These are phyloP conservation scores for Neofusicoccum kwambonambiense DNA, from an alignment of 2,329 filamentous ascomycete genomes.

Conservation along the genomic window DNA sequence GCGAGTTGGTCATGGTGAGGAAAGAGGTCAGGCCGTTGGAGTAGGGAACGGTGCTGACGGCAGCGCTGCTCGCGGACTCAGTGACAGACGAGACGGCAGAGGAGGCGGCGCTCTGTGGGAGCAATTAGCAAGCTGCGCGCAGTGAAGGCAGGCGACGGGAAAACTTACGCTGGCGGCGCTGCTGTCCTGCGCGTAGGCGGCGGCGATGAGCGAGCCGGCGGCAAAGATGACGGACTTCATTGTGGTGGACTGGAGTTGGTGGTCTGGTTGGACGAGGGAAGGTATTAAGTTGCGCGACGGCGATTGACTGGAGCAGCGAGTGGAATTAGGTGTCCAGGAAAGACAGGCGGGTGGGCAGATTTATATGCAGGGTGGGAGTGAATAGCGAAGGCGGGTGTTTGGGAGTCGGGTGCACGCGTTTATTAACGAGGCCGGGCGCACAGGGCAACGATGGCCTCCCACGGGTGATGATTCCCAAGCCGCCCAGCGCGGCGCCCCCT, in stretches of 20 bases:
- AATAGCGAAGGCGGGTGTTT: constrained; percentile 14
- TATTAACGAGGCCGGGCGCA: constrained; percentile 9
- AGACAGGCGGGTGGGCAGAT: background rate
- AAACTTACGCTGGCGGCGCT: constrained; percentile 1
- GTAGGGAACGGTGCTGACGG: constrained; percentile 14
- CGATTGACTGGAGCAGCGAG: background rate
- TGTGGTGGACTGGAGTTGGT: background rate
- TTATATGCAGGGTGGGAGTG: constrained; percentile 1
- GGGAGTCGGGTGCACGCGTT: background rate
- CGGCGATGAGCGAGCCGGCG: constrained; percentile 15
- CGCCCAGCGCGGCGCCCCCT: background rate
- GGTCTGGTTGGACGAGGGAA: background rate
- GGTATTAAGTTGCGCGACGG: background rate
- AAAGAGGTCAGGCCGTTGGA: constrained; percentile 30
- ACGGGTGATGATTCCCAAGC: background rate
- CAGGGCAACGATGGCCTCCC: background rate
- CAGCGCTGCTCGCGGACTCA: background rate
- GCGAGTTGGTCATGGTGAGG: constrained; percentile 34
- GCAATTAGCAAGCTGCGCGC: background rate
- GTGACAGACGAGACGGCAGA: background rate
- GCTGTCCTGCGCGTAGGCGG: constrained; percentile 16
- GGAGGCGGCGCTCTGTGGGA: background rate
- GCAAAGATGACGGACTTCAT: constrained; percentile 18
- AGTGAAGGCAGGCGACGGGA: background rate
- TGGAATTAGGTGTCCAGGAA: constrained; percentile 3